These are phyloP conservation scores for Bauhinia variegata DNA, from an alignment of 306 rosid species.

Conservation along the genomic window DNA sequence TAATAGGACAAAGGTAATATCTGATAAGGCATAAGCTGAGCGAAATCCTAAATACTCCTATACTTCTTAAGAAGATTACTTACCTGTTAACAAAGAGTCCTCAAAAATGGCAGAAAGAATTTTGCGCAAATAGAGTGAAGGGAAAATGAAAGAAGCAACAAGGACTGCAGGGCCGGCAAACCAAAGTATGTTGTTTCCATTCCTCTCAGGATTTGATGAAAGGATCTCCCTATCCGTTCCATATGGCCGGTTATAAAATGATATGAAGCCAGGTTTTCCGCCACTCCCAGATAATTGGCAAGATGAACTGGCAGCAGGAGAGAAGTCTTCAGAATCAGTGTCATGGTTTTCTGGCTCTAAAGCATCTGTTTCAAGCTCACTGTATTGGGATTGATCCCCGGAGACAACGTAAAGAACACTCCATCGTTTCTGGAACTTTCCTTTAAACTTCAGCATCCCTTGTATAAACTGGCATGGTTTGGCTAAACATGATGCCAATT, in stretches of 20 bases:
- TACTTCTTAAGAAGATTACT: constrained; percentile 36
- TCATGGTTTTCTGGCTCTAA: constrained; percentile 48
- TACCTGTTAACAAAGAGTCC: constrained; percentile 95
- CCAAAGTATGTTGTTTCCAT: constrained; percentile 72
- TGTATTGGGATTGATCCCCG: constrained; percentile 59
- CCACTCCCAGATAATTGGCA: constrained; percentile 50
- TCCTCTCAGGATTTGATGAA: constrained; percentile 45
- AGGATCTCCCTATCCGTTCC: constrained; percentile 48
- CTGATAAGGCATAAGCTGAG: constrained; percentile 6
- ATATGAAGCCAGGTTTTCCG: constrained; percentile 83
- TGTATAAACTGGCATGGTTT: constrained; percentile 54
- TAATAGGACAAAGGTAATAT: constrained; percentile 26
- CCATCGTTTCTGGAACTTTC: constrained; percentile 50
- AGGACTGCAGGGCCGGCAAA: constrained; percentile 85
- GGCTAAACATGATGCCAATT: constrained; percentile 41
- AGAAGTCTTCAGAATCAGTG: constrained; percentile 42
- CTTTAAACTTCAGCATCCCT: constrained; percentile 46
- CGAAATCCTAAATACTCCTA: constrained; percentile 18
- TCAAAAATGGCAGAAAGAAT: constrained; percentile 77
- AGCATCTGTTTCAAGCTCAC: constrained; percentile 49
- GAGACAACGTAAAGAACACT: constrained; percentile 63
- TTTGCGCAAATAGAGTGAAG: constrained; percentile 87
- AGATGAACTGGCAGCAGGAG: constrained; percentile 50
- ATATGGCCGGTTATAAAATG: constrained; percentile 76
- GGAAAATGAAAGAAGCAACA: constrained; percentile 91